Conservation (phyloP, 371 early-diverging fungal genomes). For the Chytridium lagenaria region DNA sequence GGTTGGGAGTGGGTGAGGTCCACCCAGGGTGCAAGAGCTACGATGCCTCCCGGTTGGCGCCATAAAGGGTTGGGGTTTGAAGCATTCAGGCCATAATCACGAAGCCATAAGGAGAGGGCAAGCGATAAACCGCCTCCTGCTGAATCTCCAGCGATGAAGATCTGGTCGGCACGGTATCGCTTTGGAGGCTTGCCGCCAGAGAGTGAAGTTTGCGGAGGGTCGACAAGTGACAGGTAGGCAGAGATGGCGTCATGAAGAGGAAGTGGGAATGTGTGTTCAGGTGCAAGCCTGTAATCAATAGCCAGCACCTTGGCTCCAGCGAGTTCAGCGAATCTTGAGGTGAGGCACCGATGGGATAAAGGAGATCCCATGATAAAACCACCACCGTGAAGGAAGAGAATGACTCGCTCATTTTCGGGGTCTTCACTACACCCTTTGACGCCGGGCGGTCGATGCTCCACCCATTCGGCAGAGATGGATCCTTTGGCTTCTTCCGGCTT, state of each 20-base stretch:
- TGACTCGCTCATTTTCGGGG: constrained; percentile 27
- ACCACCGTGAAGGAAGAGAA: constrained; percentile 73
- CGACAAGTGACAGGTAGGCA: constrained; percentile 71
- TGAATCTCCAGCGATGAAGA: constrained; percentile 83
- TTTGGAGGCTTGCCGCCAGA: constrained; percentile 46
- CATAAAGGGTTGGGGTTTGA: background rate
- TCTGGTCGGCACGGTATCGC: constrained; percentile 51
- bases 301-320: constrained; percentile 29
- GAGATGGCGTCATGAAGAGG: constrained; percentile 80
- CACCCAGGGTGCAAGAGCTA: constrained; percentile 62
- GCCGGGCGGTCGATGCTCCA: constrained; percentile 5
- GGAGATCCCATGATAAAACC: constrained; percentile 61
- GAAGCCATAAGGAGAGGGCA: constrained; percentile 40
- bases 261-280: constrained; percentile 82
- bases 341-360: constrained; percentile 32
- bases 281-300: constrained; percentile 81
- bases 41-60: constrained; percentile 46
- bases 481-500: constrained; percentile 19
- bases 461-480: constrained; percentile 29
- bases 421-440: too few relatives aligned
- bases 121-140: constrained; percentile 64
- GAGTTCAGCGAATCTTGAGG: constrained; percentile 23
- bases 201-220: constrained; percentile 44
- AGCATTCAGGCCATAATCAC: constrained; percentile 29
- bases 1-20: constrained; percentile 68